These are phyloP conservation scores for Patellifolia procumbens DNA, from an alignment of 179 eudicot species.

Conservation along the genomic window DNA sequence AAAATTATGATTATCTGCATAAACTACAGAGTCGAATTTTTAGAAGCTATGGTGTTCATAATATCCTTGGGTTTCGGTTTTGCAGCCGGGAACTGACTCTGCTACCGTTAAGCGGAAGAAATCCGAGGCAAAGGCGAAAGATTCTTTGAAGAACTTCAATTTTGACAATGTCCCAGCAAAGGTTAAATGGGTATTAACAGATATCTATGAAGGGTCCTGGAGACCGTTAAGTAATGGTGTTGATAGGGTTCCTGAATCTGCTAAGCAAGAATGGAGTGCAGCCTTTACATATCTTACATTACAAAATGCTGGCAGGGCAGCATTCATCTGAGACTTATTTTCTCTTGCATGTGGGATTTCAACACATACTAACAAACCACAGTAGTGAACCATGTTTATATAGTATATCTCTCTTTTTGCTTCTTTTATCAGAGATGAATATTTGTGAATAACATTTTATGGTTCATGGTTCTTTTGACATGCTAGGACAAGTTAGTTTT, in stretches of 20 bases:
- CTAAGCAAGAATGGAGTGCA: slow-evolving; percentile 49
- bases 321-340: slow-evolving; percentile 3
- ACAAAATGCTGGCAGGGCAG: slow-evolving; percentile 15
- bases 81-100: slow-evolving; percentile 34
- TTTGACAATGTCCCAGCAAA: slow-evolving; percentile 41
- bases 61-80: slow-evolving; percentile 8
- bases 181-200: slow-evolving; percentile 45
- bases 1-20: background rate
- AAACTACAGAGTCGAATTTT: background rate
- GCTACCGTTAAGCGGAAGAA: slow-evolving; percentile 36
- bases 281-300: slow-evolving; percentile 42
- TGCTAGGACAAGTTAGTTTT: slow-evolving; percentile 5
- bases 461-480: slow-evolving; percentile 9
- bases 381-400: slow-evolving; percentile 14
- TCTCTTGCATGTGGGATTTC: slow-evolving; percentile 10
- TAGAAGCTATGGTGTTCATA: background rate
- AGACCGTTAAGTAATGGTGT: slow-evolving; percentile 33
- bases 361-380: slow-evolving; percentile 20
- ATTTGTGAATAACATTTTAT: slow-evolving; percentile 26
- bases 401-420: background rate
- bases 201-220: slow-evolving; percentile 41
- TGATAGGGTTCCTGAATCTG: slow-evolving; percentile 39
- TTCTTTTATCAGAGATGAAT: background rate
- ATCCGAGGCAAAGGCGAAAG: slow-evolving; percentile 29
- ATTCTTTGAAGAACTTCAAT: slow-evolving; percentile 36